phyloP scores from a whole-genome alignment of 2,329 filamentous ascomycete species.

The Fusarium sp. region DNA sequence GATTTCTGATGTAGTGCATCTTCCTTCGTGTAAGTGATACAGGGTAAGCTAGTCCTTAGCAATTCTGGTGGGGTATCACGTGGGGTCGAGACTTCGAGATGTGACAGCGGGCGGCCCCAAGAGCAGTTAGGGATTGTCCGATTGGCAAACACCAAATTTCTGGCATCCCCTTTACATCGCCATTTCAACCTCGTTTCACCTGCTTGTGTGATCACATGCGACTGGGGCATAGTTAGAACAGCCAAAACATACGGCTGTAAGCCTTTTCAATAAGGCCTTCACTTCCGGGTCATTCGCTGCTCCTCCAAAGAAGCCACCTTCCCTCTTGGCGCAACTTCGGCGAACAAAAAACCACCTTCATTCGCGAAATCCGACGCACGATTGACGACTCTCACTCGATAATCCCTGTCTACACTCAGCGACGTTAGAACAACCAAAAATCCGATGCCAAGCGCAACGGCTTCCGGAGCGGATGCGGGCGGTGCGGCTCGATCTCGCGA shows the following conservation, averaged over 20 bases:
- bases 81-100: slow-evolving; percentile 35
- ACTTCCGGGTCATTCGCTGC: slow-evolving; percentile 4
- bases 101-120: slow-evolving; percentile 25
- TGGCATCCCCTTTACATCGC: slow-evolving; percentile 37
- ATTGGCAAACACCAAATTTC: slow-evolving; percentile 41
- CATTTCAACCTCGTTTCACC: slow-evolving; percentile 15
- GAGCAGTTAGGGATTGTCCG: slow-evolving; percentile 38
- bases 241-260: slow-evolving; percentile 1
- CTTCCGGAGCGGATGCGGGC: slow-evolving; percentile 67
- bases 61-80: slow-evolving; percentile 39
- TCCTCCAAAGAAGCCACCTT: slow-evolving; percentile 41
- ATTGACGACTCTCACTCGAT: slow-evolving; percentile 5
- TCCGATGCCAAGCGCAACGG: slow-evolving; percentile 61
- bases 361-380: slow-evolving; percentile 7
- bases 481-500: slow-evolving; percentile 66
- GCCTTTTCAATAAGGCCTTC: not conserved
- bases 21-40: slow-evolving; percentile 29
- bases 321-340: slow-evolving; percentile 29
- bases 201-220: slow-evolving; percentile 25
- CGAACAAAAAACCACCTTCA: slow-evolving; percentile 16
- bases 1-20: not conserved
- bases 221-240: slow-evolving; percentile 7
- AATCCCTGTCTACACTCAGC: slow-evolving; percentile 5
- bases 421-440: slow-evolving; percentile 2
- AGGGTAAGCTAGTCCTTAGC: slow-evolving; percentile 25